phyloP scores from a whole-genome alignment of 2,329 filamentous ascomycete genomes.

The Trichophyton verrucosum region DNA sequence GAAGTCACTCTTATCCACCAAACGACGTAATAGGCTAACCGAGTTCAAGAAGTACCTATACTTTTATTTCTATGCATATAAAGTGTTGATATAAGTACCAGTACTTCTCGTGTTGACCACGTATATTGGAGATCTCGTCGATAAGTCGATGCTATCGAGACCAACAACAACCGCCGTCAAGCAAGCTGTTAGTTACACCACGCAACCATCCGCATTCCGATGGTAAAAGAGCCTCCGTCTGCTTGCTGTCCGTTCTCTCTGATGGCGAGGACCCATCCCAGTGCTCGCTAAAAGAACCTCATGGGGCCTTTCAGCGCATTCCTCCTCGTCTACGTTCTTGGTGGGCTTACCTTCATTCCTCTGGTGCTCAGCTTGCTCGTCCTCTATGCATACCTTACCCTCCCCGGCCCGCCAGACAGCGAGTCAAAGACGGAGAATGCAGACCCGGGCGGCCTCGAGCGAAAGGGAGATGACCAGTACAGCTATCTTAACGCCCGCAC shows the following conservation, averaged over 20 bases:
- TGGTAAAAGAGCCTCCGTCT: not conserved
- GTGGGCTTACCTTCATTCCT: conserved; percentile 79
- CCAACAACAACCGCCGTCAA: not conserved
- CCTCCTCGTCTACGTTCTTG: conserved; percentile 66
- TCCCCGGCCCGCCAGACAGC: conserved; percentile 35
- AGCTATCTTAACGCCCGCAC: conserved; percentile 53
- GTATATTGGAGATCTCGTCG: not conserved
- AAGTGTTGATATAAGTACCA: not conserved
- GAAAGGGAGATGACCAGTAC: conserved; percentile 52
- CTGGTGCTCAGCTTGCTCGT: conserved; percentile 51
- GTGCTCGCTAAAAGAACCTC: conserved; percentile 15
- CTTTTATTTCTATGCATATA: not conserved
- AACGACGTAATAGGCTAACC: conserved; percentile 3
- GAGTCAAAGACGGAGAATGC: conserved; percentile 26
- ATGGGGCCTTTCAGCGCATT: conserved; percentile 42
- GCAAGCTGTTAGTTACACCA: not conserved
- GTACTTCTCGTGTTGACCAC: not conserved
- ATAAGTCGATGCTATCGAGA: not conserved
- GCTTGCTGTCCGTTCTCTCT: not conserved
- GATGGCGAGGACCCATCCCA: conserved; percentile 1
- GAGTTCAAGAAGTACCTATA: not conserved
- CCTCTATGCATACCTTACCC: conserved; percentile 55
- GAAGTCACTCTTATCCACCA: not conserved
- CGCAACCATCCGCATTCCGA: not conserved
- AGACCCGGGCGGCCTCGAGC: conserved; percentile 26